Base-by-base conservation (phyloP, 1,139 yeast genomes). In the Lizanozyma gosingica region DNA sequence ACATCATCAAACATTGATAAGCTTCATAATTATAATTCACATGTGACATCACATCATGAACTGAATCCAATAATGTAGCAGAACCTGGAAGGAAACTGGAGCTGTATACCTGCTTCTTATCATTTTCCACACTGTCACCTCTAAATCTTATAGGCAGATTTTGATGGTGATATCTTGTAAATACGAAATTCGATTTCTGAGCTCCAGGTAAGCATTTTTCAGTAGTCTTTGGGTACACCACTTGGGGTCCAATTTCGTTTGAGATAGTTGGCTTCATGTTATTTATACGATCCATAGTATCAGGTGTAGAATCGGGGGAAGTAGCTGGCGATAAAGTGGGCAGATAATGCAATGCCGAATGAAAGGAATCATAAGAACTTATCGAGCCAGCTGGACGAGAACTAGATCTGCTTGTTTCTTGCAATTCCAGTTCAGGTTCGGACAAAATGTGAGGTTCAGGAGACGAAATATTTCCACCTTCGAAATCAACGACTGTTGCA, bases 401-500 rank as follows among this genome's bases (percentile, higher is more conserved):
- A 6, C 6, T 22, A 6, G 29, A 22, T 22, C 29, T 6, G 6
- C 6, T 6, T 6, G 29, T 22, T 11, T 6, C 29, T 11, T 6
- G 29, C 29, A 22, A 11, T 22, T 22, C 29, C 9, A 6, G 6
- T 22, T 22, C 29, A 22, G 6, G 11, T 22, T 22, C 29, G 11
- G 29, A 22, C 11, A 11, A 6, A 6, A 6, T 11, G n/a, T n/a
- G n/a, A 6, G 29, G 29, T 22, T 22, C 29, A 11, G 29, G 29
- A 6, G 29, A 22, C 11, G 11, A 22, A 6, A 6, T 11, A 22
- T 22, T 11, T 22, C 11, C 29, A 11, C 9, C 29, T 6, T 22
- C 29, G 42, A 56, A 59, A 40, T 57, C 59, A 36, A 49, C 39
- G 14, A 55, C 43, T 4, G 53, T 47, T 15, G 47, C 37, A 35